Percentiles rank a stretch among this genome's conserved stretches.
phyloP scores from a whole-genome alignment of 1,284 basidiomycete species.

The Ganoderma leucocontextum region DNA sequence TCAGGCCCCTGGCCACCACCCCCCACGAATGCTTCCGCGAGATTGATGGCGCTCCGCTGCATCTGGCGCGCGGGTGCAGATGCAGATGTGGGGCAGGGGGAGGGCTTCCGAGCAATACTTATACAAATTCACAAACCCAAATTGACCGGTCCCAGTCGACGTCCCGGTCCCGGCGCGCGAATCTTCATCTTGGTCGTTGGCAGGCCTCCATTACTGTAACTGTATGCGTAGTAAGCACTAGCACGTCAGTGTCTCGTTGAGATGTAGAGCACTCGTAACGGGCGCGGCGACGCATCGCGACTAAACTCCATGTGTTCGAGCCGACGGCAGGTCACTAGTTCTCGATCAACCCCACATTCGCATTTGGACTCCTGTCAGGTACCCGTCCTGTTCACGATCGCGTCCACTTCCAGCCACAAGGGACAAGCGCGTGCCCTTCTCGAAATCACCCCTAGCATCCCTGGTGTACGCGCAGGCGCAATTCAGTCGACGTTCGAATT shows the following conservation, averaged over 20 bases:
- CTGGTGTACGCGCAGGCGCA: background rate
- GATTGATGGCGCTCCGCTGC: slow-evolving; percentile 1
- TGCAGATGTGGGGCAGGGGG: background rate
- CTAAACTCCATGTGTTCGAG: slow-evolving; percentile 1
- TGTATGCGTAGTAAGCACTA: background rate
- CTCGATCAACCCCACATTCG: slow-evolving; percentile 1
- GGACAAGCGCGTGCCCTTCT: background rate
- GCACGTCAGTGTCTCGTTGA: background rate
- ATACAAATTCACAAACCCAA: background rate
- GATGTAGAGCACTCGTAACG: background rate
- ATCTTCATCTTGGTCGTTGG: background rate
- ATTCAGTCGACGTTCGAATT: background rate
- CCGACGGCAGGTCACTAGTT: background rate
- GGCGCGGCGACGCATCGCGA: background rate
- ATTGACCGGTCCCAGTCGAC: background rate
- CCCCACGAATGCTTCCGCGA: background rate
- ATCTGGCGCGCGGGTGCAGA: background rate
- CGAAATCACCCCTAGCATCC: background rate
- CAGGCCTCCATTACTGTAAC: background rate
- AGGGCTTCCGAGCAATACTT: background rate
- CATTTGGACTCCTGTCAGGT: background rate
- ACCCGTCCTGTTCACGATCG: background rate
- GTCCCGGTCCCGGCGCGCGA: background rate
- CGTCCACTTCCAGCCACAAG: background rate
- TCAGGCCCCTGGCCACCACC: too few relatives aligned